Evolutionary conservation across 202 grass and related monocot species (phyloP).

Genomic region (Setaria italica): DNA sequence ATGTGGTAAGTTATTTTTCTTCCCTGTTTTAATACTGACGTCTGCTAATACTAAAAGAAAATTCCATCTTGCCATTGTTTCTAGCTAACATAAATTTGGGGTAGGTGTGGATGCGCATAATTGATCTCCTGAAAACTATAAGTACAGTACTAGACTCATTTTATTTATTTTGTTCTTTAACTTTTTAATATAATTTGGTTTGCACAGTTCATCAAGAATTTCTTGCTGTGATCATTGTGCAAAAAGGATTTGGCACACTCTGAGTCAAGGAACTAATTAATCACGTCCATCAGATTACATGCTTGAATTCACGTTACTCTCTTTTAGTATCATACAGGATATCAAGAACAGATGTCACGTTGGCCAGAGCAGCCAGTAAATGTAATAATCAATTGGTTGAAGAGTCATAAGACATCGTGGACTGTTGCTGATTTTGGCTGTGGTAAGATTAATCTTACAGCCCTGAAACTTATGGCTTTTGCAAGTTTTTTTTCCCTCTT

Average conservation of each 20-base stretch:
- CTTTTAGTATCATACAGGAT: slow-evolving; percentile 98
- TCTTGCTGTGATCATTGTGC: slow-evolving; percentile 9
- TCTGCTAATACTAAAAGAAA: slow-evolving; percentile 30
- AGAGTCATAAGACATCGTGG: slow-evolving; percentile 69
- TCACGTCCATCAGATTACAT: background rate
- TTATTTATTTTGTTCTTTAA: slow-evolving; percentile 11
- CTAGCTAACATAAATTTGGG: background rate
- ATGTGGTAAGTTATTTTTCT: slow-evolving; percentile 67
- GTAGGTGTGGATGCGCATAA: background rate
- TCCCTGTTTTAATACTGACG: slow-evolving; percentile 5
- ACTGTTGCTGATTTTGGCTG: slow-evolving; percentile 98
- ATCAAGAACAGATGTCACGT: slow-evolving; percentile 89
- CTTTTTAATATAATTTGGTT: slow-evolving; percentile 1
- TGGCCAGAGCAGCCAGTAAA: slow-evolving; percentile 96
- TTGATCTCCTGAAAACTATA: slow-evolving; percentile 17
- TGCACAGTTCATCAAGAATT: slow-evolving; percentile 28
- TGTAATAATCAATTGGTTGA: slow-evolving; percentile 87
- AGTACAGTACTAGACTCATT: slow-evolving; percentile 1
- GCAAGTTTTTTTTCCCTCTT: background rate
- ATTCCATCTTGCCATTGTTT: background rate
- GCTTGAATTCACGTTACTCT: slow-evolving; percentile 51
- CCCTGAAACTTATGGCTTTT: slow-evolving; percentile 6
- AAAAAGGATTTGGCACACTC: slow-evolving; percentile 1
- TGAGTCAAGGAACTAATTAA: slow-evolving; percentile 25
- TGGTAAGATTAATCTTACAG: slow-evolving; percentile 61